Base-by-base conservation (phyloP, 441 rosid species). In the Rhodomyrtus psidioides region DNA sequence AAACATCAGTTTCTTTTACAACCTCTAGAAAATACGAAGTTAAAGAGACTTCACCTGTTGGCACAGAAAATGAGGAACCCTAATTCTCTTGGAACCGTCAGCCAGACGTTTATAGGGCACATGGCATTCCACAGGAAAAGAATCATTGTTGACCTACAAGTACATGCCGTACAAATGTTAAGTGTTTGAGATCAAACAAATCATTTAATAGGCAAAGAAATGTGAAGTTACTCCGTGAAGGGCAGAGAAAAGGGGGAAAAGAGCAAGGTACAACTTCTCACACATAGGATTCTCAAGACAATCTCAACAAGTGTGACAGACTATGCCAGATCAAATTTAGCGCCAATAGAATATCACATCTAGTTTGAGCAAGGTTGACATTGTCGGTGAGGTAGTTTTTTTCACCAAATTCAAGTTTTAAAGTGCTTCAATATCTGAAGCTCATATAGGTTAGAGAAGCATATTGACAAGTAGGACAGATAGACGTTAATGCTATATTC, bases 11-110 rank as follows among this genome's bases (percentile, higher is more conserved):
- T 65, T 65, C 81, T 70, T 15, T n/a, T 26, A 19, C 84, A 81
- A 59, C 17, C 49, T 27, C 81, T 39, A 26, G 55, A 10, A 56
- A n/a, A n/a, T n/a, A n/a, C n/a, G n/a, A n/a, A 51, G n/a, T 42
- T 42, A 42, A 83, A 24, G 83, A 23, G 10, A 30, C 26, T 46
- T 60, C 82, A 95, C 99, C 98, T 96, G 96, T 84, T 92, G 92
- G 84, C 89, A 87, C 17, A 91, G 56, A 87, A 91, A 90, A 85
- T 89, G 91, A 28, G 96, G 94, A 84, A 94, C 98, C 54, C 88
- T 93, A 34, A 97, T 90, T 90, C 98, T 93, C 90, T 97, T 97
- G 7, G 97, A 97, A 39, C 96, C 95, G 91, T 97, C 99, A 6
- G 98, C 95, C 87, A 93, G 89, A 23, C 96, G 98, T 89, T 94